These are phyloP conservation scores for Lagerstroemia speciosa DNA, from an alignment of 345 rosid genomes.

Conservation along the genomic window DNA sequence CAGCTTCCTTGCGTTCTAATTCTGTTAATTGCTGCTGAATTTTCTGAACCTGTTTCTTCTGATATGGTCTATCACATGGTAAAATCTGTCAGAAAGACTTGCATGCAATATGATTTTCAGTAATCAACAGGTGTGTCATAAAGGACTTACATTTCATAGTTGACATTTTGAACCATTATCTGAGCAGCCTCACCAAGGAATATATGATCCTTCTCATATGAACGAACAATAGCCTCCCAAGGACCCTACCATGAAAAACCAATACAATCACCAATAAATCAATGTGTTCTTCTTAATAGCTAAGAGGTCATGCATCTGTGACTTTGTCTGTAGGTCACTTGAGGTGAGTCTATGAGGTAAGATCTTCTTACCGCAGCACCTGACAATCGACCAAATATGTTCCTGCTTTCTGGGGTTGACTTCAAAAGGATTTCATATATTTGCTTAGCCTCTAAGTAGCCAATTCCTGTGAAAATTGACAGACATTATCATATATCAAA, in stretches of 20 bases:
- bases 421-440: conserved; percentile 66
- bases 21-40: conserved; percentile 81
- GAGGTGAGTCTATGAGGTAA: neutral
- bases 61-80: conserved; percentile 55
- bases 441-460: conserved; percentile 73
- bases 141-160: conserved; percentile 75
- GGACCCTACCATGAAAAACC: conserved; percentile 41
- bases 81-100: neutral
- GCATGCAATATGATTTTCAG: neutral
- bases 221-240: conserved; percentile 81
- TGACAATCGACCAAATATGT: conserved; percentile 86
- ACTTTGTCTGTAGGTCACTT: neutral
- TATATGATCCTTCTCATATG: conserved; percentile 76
- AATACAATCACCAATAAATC: conserved; percentile 1
- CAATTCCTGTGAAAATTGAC: conserved; percentile 45
- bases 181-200: conserved; percentile 96
- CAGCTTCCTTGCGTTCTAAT: conserved; percentile 90
- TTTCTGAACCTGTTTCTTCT: conserved; percentile 93
- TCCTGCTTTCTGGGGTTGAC: conserved; percentile 71
- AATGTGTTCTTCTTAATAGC: neutral
- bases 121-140: conserved; percentile 1
- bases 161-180: conserved; percentile 81
- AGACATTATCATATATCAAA: conserved; percentile 14
- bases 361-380: conserved; percentile 74
- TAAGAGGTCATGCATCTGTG: neutral